phyloP scores from a whole-genome alignment of 495 filamentous ascomycete species.

The Podospora appendiculata region DNA sequence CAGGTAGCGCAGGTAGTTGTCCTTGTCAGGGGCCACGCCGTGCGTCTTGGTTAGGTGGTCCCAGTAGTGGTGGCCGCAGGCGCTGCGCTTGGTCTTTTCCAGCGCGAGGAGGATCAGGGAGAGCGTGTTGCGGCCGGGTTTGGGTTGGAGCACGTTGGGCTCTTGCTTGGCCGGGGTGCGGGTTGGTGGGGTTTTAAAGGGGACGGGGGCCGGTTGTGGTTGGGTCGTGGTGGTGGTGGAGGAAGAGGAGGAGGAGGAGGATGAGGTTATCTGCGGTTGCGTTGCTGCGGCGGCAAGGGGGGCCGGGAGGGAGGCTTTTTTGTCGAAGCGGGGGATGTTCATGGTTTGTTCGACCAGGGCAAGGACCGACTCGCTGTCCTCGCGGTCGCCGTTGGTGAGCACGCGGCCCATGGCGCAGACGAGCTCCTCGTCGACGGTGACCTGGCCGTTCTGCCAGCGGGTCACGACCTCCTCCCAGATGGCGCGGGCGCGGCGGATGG shows the following conservation, averaged over 20 bases:
- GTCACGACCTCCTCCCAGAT: conserved; percentile 75
- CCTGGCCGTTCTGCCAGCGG: conserved; percentile 60
- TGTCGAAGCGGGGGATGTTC: conserved; percentile 48
- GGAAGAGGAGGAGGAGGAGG: not conserved
- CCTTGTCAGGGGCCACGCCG: conserved; percentile 57
- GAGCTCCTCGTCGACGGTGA: conserved; percentile 65
- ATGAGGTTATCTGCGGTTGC: not conserved
- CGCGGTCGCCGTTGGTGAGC: conserved; percentile 50
- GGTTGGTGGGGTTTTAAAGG: too few relatives aligned
- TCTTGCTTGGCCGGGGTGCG: too few relatives aligned
- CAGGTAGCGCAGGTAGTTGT: conserved; percentile 60
- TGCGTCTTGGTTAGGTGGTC: conserved; percentile 50
- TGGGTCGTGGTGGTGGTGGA: not conserved
- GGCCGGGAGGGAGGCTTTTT: conserved; percentile 8
- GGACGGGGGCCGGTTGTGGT: not conserved
- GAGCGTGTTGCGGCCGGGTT: conserved; percentile 59
- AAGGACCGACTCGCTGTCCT: conserved; percentile 59
- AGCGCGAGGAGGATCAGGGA: conserved; percentile 60
- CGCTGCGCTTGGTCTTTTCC: conserved; percentile 36
- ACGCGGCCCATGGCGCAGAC: conserved; percentile 70
- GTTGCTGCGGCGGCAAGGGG: not conserved
- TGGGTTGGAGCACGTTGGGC: conserved; percentile 26
- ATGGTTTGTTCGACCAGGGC: conserved; percentile 70
- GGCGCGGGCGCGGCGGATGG: conserved; percentile 48
- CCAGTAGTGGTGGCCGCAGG: conserved; percentile 62